Base-by-base conservation (phyloP, 2,329 filamentous ascomycete species). In the Neodidymelliopsis sp. region DNA sequence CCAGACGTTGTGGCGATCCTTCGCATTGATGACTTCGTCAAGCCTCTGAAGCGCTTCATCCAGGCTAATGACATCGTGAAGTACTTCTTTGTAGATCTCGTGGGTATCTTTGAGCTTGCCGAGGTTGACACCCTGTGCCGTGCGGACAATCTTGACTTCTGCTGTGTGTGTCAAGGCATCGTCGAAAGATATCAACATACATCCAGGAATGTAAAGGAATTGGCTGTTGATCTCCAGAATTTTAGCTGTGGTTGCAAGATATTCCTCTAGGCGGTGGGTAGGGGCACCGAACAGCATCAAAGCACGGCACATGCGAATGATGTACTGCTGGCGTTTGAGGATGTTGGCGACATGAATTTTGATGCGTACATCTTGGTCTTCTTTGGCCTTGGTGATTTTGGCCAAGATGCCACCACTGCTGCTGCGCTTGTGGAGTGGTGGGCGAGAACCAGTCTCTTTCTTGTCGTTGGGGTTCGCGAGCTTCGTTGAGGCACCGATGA, bases 111-210 rank as follows among this genome's bases (percentile, higher is more conserved):
- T 81, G 19, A 91, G 81, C 62, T 86, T 88, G 25, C 87, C 88
- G 1, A 92, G 77, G 64, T 91, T 85, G 18, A 91, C 80, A 1
- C 87, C 87, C 62, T 90, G 87, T 0, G 76, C 73, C 0, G 84
- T 81, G n/a, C 85, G 83, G 11, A 91, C 84, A 31, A 91, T 80
- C 74, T 89, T 89, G 56, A 91, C 87, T 67, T 90, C 87, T n/a
- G 87, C 86, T 0, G 88, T 90, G 62, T 91, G 87, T 0, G 86
- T 89, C 3, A 79, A 68, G 6, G 73, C 67, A 67, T 92, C 89
- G 64, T 84, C 91, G 65, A 96, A 96, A 4, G 89, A 93, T 66
- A 96, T 89, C 51, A 96, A 88, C 91, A 96, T 96, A 65, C 89
- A 94, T 0, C 89, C 90, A 0, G 91, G 91, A 6, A 96, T 83